Conservation (phyloP, 768 basidiomycete species). For the Tephrocybe sp. region DNA sequence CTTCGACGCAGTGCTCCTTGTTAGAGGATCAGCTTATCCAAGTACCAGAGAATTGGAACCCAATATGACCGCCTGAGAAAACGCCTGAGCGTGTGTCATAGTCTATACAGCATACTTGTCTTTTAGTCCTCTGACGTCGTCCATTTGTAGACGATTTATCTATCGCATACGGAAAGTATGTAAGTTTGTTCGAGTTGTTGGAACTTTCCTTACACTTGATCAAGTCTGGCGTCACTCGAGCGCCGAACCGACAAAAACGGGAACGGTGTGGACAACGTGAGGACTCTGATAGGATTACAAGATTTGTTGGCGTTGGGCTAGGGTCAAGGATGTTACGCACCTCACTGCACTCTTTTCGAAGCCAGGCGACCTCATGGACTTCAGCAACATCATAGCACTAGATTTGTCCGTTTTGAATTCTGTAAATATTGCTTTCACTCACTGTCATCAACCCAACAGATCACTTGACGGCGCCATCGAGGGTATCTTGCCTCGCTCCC, state of each 20-base stretch:
- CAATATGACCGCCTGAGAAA: no score
- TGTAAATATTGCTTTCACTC: not conserved
- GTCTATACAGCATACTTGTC: constrained; percentile 15
- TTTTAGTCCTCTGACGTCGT: no score
- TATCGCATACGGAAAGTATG: constrained; percentile 62
- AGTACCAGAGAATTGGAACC: constrained; percentile 42
- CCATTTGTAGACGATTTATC: constrained; percentile 39
- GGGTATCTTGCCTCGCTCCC: no score
- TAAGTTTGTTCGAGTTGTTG: constrained; percentile 22
- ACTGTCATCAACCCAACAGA: no score
- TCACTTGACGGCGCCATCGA: no score
- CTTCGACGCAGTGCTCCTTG: not conserved
- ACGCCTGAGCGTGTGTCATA: constrained; percentile 42
- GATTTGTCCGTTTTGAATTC: constrained; percentile 28
- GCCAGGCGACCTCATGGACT: constrained; percentile 55
- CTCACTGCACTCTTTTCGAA: constrained; percentile 57
- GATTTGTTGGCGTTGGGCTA: no score
- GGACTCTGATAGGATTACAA: no score
- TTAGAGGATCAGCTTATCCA: not conserved
- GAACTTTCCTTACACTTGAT: not conserved
- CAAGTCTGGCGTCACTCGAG: constrained; percentile 69
- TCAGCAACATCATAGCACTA: constrained; percentile 53
- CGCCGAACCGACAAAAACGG: constrained; percentile 56
- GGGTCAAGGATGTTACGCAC: constrained; percentile 61
- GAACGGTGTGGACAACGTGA: constrained; percentile 64